Base-by-base conservation (phyloP, 1,284 basidiomycete genomes). In the Exobasidium cylindrosporum region DNA sequence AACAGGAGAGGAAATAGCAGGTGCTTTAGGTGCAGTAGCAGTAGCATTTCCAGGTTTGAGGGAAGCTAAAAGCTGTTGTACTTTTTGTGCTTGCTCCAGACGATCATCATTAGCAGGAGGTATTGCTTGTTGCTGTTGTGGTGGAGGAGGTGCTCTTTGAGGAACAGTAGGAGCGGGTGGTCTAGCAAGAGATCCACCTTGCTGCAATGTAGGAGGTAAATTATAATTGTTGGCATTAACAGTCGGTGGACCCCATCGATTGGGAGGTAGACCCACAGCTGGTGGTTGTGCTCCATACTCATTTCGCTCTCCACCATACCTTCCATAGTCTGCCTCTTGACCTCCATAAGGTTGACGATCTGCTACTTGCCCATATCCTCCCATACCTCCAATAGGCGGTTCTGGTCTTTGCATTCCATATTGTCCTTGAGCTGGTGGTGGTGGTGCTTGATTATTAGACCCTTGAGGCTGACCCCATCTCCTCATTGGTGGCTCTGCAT, bases 1-100 rank as follows among this genome's bases (percentile, higher is more conserved):
- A 28, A 60, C 49, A 11, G 64, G 58, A 10, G 66, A 63, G 4
- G 58, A 55, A 2, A 64, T 45, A 29, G 65, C 30, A 4, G 63
- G 58, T 10, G 62, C 21, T 13, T 61, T 54, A 23, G 67, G 46
- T 17, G 65, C 52, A 53, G 62, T 68, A 14, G 64, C 44, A 17
- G 4, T 30, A 14, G 53, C 23, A 57, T 46, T 30, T 32, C 30
- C 40, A 54, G 31, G 44, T 30, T 66, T 66, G 11, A 80, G 65
- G 3, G 66, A 67, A 1, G 76, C 74, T 11, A 79, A 65, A n/a
- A 80, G 65, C 55, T 73, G 65, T 61, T 80, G 79, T 54, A 81
- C 77, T 61, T 78, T 79, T 52, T 73, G 76, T 21, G 79, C 78
- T 45, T 81, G 77, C 46, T 77, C 78, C 4, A 80, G 66, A 0